These are phyloP conservation scores for Suillus sp. DNA, from an alignment of 768 basidiomycete species.

Conservation along the genomic window DNA sequence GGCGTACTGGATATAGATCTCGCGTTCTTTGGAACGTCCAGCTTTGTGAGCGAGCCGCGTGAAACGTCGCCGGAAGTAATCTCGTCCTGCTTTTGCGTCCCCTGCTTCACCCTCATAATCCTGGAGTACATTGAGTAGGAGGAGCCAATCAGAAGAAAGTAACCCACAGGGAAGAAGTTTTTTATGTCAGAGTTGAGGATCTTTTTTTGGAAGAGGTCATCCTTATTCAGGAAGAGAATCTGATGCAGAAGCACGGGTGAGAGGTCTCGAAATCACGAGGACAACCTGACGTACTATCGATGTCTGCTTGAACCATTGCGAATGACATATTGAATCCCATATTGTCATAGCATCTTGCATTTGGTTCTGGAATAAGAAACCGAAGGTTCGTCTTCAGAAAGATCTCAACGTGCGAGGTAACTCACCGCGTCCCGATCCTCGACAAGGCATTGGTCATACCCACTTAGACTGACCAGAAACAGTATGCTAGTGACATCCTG, in stretches of 20 bases:
- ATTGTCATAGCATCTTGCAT: constrained; percentile 99
- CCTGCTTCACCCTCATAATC: constrained; percentile 82
- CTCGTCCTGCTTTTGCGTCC: constrained; percentile 74
- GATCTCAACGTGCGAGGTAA: constrained; percentile 20
- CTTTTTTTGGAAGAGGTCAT: constrained; percentile 89
- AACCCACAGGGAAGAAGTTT: constrained; percentile 81
- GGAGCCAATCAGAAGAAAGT: constrained; percentile 1
- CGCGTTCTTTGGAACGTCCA: constrained; percentile 81
- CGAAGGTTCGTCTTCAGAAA: constrained; percentile 2
- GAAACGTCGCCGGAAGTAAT: constrained; percentile 91
- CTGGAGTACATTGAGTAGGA: constrained; percentile 38
- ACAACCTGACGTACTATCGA: constrained; percentile 66
- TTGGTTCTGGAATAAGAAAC: constrained; percentile 69
- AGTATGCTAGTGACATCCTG: constrained; percentile 93
- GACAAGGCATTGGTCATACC: constrained; percentile 92
- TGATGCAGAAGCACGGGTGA: constrained; percentile 29
- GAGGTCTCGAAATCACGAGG: constrained; percentile 1
- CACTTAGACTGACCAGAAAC: constrained; percentile 88
- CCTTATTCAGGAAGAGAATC: constrained; percentile 96
- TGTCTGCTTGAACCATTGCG: constrained; percentile 94
- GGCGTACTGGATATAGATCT: constrained; percentile 92
- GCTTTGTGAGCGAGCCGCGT: constrained; percentile 81
- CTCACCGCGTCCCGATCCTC: constrained; percentile 89
- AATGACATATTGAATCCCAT: constrained; percentile 98
- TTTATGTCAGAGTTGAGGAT: constrained; percentile 81